Conservation (phyloP, 257 asterid genomes). For the Thymus mandschuricus region DNA sequence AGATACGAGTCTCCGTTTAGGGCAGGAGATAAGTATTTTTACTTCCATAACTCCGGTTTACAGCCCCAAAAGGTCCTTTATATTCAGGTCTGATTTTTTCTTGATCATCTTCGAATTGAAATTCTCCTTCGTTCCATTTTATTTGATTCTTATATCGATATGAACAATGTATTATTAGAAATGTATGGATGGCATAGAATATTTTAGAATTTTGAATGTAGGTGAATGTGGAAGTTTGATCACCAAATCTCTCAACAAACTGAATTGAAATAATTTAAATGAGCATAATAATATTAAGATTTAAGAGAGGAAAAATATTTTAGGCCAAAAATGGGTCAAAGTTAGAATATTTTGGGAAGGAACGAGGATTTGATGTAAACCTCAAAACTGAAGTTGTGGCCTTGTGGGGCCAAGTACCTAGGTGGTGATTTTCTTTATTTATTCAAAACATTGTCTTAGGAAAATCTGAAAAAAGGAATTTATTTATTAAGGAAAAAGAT, state of each 20-base stretch:
- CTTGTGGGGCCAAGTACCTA: not conserved
- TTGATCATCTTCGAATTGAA: too few relatives aligned
- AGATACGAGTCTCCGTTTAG: constrained; percentile 80
- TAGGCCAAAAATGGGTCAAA: not conserved
- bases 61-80: constrained; percentile 93
- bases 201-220: too few relatives aligned
- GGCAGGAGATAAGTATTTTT: constrained; percentile 77
- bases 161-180: too few relatives aligned
- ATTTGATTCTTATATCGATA: too few relatives aligned
- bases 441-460: not conserved
- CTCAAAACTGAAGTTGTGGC: not conserved
- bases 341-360: not conserved
- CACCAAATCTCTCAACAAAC: not conserved
- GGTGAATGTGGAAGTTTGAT: not conserved
- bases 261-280: not conserved
- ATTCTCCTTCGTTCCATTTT: too few relatives aligned
- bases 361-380: not conserved
- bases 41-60: constrained; percentile 83
- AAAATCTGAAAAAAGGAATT: not conserved
- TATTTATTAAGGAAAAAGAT: too few relatives aligned
- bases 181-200: too few relatives aligned
- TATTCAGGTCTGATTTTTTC: constrained; percentile 53
- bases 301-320: not conserved
- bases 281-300: not conserved
- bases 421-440: not conserved